Base-by-base conservation (phyloP, 2,329 filamentous ascomycete genomes). In the Biscogniauxia marginata region DNA sequence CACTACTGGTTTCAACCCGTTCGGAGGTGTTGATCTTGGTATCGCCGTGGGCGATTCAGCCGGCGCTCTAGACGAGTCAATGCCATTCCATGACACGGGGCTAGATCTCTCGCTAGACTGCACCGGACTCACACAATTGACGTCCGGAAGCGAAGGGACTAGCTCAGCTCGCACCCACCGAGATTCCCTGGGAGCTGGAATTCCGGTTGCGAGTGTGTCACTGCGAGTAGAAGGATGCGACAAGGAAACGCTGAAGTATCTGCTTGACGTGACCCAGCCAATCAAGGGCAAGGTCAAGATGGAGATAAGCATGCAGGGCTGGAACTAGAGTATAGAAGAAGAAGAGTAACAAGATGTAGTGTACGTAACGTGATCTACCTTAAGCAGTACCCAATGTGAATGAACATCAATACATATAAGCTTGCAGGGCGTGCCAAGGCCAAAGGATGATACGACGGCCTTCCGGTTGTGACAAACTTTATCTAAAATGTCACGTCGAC, bases 241-340 rank as follows among this genome's bases (percentile, higher is more conserved):
- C 25, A 34, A 25, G 25, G 49, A 50, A n/a, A 50, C 24, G n/a
- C 49, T 50, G 25, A 30, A 50, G 24, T 50, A 50, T 22, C 49
- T 50, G 16, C 24, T 50, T 5, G 49, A 50, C 23, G 13, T 50
- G 9, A 50, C 49, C 19, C 24, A 25, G 25, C 30, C 49, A 39
- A 50, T 50, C n/a, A 50, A 50, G 16, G 21, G 19, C 11, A 50
- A 50, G 25, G 49, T 50, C 18, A 34, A 25, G 49, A 34, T 50
- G 21, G 24, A 50, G 24, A 39, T 50, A 34, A 25, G 30, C 25
- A 48, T 48, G 46, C 24, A 24, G 24, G 24, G 22, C 46, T 48
- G 24, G 19, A n/a, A 23, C 16, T 23, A 22, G 21, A 22, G 21
- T 25, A 24, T 23, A n/a, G 21, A 22, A n/a, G 7, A 22, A 9